Percentiles rank a stretch among this genome's conserved stretches.
Conservation (phyloP, 805 yeast species). For the Wickerhamomyces queroliae region DNA sequence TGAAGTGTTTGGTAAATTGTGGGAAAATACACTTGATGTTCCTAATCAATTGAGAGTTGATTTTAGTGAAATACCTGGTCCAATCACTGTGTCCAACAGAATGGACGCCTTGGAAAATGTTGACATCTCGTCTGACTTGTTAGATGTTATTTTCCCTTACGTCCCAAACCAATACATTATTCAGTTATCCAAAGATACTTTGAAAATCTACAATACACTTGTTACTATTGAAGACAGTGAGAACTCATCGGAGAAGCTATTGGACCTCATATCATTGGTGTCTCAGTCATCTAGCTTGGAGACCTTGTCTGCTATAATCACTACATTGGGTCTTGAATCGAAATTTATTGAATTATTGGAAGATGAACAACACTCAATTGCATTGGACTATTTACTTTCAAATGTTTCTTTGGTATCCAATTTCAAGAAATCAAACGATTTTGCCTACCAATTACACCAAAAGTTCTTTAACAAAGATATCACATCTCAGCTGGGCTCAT, state of each 20-base stretch:
- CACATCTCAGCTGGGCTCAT: conserved; percentile 10
- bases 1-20: conserved; percentile 19
- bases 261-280: conserved; percentile 4
- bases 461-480: conserved; percentile 6
- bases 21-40: conserved; percentile 18
- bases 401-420: conserved; percentile 5
- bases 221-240: background rate
- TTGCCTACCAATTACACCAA: background rate
- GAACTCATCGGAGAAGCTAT: background rate
- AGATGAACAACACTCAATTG: background rate
- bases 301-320: conserved; percentile 5
- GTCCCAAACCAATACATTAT: conserved; percentile 7
- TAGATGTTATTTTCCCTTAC: conserved; percentile 14
- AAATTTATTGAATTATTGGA: conserved; percentile 4
- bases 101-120: conserved; percentile 5
- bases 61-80: conserved; percentile 13
- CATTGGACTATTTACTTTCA: conserved; percentile 9
- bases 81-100: conserved; percentile 16
- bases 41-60: conserved; percentile 1
- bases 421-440: background rate
- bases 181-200: conserved; percentile 7
- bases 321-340: conserved; percentile 5
- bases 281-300: conserved; percentile 9
- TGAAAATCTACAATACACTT: conserved; percentile 4
- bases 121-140: conserved; percentile 2